Conservation (phyloP, 148 eudicot genomes). For the Nepenthes mirabilis region DNA sequence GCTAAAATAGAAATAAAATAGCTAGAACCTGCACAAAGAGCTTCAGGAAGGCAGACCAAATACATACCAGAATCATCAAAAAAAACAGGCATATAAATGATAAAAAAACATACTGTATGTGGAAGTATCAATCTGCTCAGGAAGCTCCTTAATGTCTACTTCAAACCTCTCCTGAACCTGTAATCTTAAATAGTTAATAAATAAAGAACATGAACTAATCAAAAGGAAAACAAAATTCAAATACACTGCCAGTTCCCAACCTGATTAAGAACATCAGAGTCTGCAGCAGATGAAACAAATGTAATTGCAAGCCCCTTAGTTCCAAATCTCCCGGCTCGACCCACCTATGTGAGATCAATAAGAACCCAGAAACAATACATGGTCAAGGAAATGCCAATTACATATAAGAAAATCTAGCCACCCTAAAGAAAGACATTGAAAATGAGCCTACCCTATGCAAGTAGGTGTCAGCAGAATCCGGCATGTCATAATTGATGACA, state of each 20-base stretch:
- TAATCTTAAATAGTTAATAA: not conserved
- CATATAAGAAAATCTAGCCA: not conserved
- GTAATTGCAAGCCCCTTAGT: constrained; percentile 72
- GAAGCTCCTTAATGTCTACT: constrained; percentile 90
- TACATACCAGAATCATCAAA: too few species aligned
- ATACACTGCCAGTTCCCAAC: constrained; percentile 9
- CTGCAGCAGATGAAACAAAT: constrained; percentile 58
- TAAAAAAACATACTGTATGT: constrained; percentile 60
- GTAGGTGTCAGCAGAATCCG: constrained; percentile 94
- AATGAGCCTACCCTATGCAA: constrained; percentile 49
- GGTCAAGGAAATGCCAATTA: constrained; percentile 1
- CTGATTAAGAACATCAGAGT: constrained; percentile 65
- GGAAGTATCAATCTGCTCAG: constrained; percentile 94
- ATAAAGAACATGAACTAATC: not conserved
- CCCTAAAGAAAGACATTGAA: not conserved
- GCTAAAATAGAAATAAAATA: too few species aligned
- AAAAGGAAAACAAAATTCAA: not conserved
- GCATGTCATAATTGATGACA: constrained; percentile 96
- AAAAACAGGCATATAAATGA: too few species aligned
- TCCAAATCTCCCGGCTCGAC: constrained; percentile 69
- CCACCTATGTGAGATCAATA: constrained; percentile 25
- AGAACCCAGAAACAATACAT: not conserved
- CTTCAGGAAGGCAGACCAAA: too few species aligned
- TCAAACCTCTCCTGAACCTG: constrained; percentile 76
- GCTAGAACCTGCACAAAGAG: too few species aligned